Conservation (phyloP, 129 eudicot genomes). For the Centella asiatica region DNA sequence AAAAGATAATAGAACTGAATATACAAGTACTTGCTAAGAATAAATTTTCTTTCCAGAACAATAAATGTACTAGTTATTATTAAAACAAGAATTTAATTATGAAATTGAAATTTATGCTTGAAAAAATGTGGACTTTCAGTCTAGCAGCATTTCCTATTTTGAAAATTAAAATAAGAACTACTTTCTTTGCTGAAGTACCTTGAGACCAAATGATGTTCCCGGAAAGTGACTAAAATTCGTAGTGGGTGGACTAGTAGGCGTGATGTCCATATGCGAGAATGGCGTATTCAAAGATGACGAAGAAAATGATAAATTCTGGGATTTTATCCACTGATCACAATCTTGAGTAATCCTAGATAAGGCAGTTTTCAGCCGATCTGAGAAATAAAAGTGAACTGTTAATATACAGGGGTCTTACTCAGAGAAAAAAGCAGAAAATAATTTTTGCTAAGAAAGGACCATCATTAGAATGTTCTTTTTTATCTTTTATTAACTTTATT, state of each 20-base stretch:
- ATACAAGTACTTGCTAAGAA: neutral
- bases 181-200: slow-evolving; percentile 39
- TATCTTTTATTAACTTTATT: no score
- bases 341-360: slow-evolving; percentile 70
- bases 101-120: no score
- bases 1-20: neutral
- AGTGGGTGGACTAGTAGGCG: slow-evolving; percentile 51
- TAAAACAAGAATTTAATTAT: neutral
- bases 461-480: no score
- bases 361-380: slow-evolving; percentile 78
- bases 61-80: neutral
- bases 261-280: slow-evolving; percentile 46
- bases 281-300: slow-evolving; percentile 41
- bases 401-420: neutral
- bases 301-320: slow-evolving; percentile 34
- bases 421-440: no score
- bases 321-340: slow-evolving; percentile 78
- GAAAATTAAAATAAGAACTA: slow-evolving; percentile 6
- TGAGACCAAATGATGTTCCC: slow-evolving; percentile 53
- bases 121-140: neutral
- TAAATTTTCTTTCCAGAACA: neutral
- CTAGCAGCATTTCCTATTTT: neutral
- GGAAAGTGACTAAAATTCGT: slow-evolving; percentile 29
- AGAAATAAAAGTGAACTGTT: slow-evolving; percentile 20
- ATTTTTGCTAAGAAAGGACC: no score